phyloP scores from a whole-genome alignment of 208 protist genomes.

The Trypanosoma platydactyli region DNA sequence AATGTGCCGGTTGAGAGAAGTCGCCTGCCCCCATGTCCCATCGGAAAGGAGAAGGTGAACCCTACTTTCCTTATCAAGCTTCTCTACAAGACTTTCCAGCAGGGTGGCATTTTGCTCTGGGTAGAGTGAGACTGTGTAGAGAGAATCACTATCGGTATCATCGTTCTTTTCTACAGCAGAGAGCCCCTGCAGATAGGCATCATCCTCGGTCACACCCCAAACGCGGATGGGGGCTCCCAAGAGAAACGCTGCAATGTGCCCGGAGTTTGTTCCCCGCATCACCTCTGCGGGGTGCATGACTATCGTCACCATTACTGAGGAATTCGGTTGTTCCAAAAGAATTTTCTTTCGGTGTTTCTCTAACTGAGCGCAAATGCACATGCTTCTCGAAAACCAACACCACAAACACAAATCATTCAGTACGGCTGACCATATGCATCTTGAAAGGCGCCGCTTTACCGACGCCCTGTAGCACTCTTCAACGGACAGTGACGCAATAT shows the following conservation, averaged over 20 bases:
- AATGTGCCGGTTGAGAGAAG: constrained; percentile 72
- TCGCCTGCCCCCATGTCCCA: constrained; percentile 82
- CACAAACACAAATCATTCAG: constrained; percentile 54
- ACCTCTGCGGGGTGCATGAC: constrained; percentile 79
- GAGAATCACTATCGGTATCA: not conserved
- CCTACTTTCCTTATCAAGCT: constrained; percentile 7
- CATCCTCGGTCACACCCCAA: constrained; percentile 72
- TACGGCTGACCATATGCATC: constrained; percentile 53
- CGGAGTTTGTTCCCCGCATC: constrained; percentile 83
- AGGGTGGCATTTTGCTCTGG: constrained; percentile 33
- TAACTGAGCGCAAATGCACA: constrained; percentile 70
- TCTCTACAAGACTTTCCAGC: constrained; percentile 32
- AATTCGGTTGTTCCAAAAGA: constrained; percentile 23
- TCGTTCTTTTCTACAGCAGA: constrained; percentile 8
- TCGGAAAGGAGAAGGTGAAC: constrained; percentile 74
- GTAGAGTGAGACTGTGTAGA: constrained; percentile 44
- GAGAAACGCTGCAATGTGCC: constrained; percentile 78
- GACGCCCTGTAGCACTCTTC: constrained; percentile 51
- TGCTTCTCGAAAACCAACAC: constrained; percentile 69
- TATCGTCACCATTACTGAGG: constrained; percentile 55
- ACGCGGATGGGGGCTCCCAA: constrained; percentile 65
- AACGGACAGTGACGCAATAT: constrained; percentile 33
- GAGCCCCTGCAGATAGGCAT: constrained; percentile 39
- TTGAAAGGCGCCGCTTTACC: constrained; percentile 50
- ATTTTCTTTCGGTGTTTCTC: constrained; percentile 42